Percentiles rank a stretch among this genome's conserved stretches.
Conservation (phyloP, 2,329 filamentous ascomycete genomes). For the Cytospora leucostoma region DNA sequence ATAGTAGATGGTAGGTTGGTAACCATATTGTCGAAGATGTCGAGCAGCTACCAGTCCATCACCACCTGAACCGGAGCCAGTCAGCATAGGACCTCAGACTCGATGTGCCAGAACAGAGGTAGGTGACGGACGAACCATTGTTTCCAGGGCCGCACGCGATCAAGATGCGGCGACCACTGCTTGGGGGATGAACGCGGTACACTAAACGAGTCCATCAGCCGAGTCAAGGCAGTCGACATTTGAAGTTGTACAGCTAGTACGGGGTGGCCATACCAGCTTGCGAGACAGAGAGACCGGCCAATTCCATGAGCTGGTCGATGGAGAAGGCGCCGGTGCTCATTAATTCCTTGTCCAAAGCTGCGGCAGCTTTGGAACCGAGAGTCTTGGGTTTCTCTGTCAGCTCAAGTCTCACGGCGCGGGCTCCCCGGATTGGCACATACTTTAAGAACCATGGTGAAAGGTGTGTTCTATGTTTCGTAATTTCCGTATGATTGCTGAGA, state of each 20-base stretch:
- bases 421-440: conserved; percentile 25
- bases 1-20: conserved; percentile 85
- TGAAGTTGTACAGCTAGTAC: not conserved
- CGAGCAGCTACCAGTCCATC: conserved; percentile 93
- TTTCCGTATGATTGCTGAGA: not conserved
- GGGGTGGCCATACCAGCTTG: conserved; percentile 67
- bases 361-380: conserved; percentile 82
- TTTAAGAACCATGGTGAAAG: conserved; percentile 39
- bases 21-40: conserved; percentile 90
- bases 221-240: not conserved
- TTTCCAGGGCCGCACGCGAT: conserved; percentile 88
- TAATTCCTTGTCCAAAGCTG: conserved; percentile 87
- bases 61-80: conserved; percentile 61
- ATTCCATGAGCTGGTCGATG: conserved; percentile 94
- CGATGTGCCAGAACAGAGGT: not conserved
- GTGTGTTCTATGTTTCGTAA: not conserved
- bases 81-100: conserved; percentile 15
- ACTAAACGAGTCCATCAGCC: conserved; percentile 52
- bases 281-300: conserved; percentile 89
- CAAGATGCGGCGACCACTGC: conserved; percentile 70
- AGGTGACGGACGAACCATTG: conserved; percentile 53
- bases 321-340: conserved; percentile 90
- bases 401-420: not conserved
- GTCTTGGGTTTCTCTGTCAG: conserved; percentile 57
- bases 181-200: conserved; percentile 78